Conservation (phyloP, 192 early-diverging fungal genomes). For the Backusella parvicylindrica region DNA sequence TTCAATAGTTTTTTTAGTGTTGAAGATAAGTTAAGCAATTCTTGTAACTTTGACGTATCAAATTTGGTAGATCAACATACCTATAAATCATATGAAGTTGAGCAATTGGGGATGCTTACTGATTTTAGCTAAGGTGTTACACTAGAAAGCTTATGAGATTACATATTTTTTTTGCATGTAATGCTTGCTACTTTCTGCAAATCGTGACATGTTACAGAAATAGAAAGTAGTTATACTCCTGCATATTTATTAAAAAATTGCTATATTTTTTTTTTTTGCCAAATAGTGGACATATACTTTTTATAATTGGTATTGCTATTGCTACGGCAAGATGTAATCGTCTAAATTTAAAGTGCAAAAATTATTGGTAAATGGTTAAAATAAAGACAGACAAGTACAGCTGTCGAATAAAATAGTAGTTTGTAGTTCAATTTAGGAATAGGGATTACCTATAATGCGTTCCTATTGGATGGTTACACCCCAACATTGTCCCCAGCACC, state of each 20-base stretch:
- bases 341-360: neutral
- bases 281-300: neutral
- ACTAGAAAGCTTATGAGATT: neutral
- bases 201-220: constrained; percentile 2
- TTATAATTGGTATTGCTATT: neutral
- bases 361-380: neutral
- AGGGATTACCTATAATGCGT: neutral
- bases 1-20: neutral
- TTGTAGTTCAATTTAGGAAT: neutral
- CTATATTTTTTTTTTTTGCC: neutral
- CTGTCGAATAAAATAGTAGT: neutral
- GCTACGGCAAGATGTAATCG: neutral
- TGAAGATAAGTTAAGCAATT: neutral
- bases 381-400: neutral
- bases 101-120: neutral
- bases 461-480: constrained; percentile 24
- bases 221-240: neutral
- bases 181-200: neutral
- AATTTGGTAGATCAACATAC: neutral
- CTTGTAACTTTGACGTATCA: neutral
- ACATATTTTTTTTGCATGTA: neutral
- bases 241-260: neutral
- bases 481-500: constrained; percentile 20
- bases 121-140: neutral
- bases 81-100: neutral